phyloP scores from a whole-genome alignment of 2,329 filamentous ascomycete genomes.

The Pseudocercospora fijiensis region DNA sequence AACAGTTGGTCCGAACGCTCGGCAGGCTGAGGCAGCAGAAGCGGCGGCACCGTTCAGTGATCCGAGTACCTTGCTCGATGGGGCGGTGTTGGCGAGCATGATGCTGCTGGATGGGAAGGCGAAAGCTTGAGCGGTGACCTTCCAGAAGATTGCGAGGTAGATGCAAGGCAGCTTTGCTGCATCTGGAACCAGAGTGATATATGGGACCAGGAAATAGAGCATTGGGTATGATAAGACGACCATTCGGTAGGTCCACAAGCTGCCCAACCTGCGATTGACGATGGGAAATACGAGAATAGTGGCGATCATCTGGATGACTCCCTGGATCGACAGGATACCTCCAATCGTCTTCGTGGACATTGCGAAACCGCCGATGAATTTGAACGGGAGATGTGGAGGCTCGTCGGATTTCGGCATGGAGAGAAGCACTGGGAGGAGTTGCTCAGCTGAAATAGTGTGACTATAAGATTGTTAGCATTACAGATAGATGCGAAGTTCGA shows the following conservation, averaged over 20 bases:
- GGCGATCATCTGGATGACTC: constrained; percentile 82
- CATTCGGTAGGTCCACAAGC: constrained; percentile 76
- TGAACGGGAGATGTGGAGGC: constrained; percentile 70
- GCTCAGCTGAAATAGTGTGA: constrained; percentile 95
- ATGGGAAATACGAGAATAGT: constrained; percentile 82
- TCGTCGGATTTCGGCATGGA: constrained; percentile 62
- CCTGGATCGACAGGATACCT: constrained; percentile 83
- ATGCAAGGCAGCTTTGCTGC: constrained; percentile 70
- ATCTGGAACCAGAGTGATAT: constrained; percentile 79
- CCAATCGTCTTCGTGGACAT: constrained; percentile 82
- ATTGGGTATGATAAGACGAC: constrained; percentile 80
- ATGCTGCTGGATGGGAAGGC: constrained; percentile 89
- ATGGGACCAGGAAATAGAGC: constrained; percentile 84
- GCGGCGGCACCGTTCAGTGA: constrained; percentile 91
- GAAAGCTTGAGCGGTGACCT: constrained; percentile 88
- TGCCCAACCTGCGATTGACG: constrained; percentile 71
- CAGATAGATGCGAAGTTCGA: background rate
- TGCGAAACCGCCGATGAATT: constrained; percentile 83
- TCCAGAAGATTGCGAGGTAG: constrained; percentile 78
- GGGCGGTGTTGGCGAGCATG: constrained; percentile 82
- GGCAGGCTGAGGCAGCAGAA: constrained; percentile 83
- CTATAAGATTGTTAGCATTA: constrained; percentile 47
- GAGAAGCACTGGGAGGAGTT: constrained; percentile 88
- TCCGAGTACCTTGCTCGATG: constrained; percentile 78
- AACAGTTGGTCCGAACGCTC: constrained; percentile 83